Percentiles rank a stretch among this genome's conserved stretches.
Conservation (phyloP, 2,329 filamentous ascomycete species). For the Colletotrichum sp. region DNA sequence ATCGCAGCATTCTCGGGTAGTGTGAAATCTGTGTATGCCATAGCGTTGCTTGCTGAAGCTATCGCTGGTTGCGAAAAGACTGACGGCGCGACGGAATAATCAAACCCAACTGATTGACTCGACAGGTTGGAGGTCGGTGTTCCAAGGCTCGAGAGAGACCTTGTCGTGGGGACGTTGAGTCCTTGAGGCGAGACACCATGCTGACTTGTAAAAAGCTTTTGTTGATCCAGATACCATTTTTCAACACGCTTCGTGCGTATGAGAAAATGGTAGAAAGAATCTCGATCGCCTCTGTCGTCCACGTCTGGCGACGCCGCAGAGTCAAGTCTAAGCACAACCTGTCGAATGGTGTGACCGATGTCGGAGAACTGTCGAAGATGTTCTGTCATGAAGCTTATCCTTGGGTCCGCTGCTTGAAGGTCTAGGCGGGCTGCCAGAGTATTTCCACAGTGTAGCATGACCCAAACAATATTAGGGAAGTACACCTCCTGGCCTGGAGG, state of each 20-base stretch:
- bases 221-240: conserved; percentile 9
- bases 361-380: conserved; percentile 34
- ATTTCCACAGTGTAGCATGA: conserved; percentile 34
- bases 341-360: conserved; percentile 30
- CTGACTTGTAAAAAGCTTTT: not conserved
- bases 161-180: not conserved
- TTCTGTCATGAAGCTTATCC: conserved; percentile 26
- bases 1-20: not conserved
- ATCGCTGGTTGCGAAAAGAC: not conserved
- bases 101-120: not conserved
- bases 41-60: not conserved
- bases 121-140: not conserved
- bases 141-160: not conserved
- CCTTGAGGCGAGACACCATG: not conserved
- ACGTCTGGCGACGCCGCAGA: conserved; percentile 19
- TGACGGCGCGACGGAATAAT: not conserved
- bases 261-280: conserved; percentile 29
- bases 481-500: conserved; percentile 29
- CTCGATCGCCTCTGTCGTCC: conserved; percentile 18
- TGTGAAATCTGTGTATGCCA: not conserved
- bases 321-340: conserved; percentile 32
- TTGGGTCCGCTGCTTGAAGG: conserved; percentile 29
- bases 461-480: conserved; percentile 35
- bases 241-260: conserved; percentile 16
- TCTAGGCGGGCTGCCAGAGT: conserved; percentile 34